Base-by-base conservation (phyloP, 768 basidiomycete genomes). In the Filobasidium floriforme region DNA sequence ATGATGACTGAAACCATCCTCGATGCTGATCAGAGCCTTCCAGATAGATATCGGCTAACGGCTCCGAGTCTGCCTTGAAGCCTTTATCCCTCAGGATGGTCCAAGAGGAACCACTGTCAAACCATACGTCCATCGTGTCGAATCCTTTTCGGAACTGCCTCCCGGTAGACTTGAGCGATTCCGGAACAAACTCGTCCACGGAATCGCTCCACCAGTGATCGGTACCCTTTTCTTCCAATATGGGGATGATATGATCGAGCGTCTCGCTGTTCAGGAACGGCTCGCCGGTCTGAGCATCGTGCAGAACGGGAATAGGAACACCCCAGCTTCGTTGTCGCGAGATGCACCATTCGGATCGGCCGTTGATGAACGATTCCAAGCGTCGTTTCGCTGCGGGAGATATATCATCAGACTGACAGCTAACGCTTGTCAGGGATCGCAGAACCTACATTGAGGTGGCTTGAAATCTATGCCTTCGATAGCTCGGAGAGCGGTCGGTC, bases 81-180 rank as follows among this genome's bases (percentile, higher is more conserved):
- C 73, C 73, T 19, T 94, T 80, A 32, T 70, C 70, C 44, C 72
- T 37, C 18, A 76, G 59, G 81, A 90, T 83, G 1, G 90, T 87
- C 94, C 94, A 99, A 3, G 92, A 89, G 1, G 89, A 87, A 4
- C 94, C 94, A 71, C 90, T 93, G 79, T 99, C 94, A 71, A 97
- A 98, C 94, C 94, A 99, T 18, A 99, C 94, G 76, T 99, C 94
- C 87, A 98, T 92, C 1, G 94, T 99, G 75, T 99, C 94, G 1
- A 85, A 87, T 10, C 92, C 88, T 76, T 91, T 92, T 57, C 81
- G 79, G 85, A 88, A 92, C 0, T 77, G 78, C 62, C 82, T 79
- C 0, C 81, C 81, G 44, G 71, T 71, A 15, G 22, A 89, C 82
- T 59, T 82, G 80, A 0, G 85, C 83, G 11, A 88, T 84, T 46